Evolutionary conservation across 331 rosid genomes (phyloP), one percentile per base, ranked within the genome.

Genomic region (Malus hybrid): DNA sequence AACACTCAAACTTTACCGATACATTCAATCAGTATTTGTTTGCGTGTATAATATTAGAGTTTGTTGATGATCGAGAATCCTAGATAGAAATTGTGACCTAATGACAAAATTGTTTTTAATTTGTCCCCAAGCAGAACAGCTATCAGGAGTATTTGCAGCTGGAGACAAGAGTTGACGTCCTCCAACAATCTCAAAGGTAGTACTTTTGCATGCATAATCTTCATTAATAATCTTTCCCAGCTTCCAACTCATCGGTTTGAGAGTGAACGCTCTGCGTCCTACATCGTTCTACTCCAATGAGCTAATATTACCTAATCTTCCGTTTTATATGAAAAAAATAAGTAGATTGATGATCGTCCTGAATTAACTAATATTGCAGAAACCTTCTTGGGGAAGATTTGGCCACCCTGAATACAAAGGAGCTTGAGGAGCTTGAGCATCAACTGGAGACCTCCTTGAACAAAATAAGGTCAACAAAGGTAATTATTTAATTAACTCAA

Each of bases 381-480:
- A 88, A 90, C 81, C 85, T 92, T 63, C 90, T 90, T 6, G 96
- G 93, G 78, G 96, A 92, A 79, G 97, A 90, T 81, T 78, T 92
- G 74, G 87, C 83, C 7, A 81, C 83, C 19, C 75, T 87, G 78
- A 87, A 82, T 57, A 78, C 90, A 27, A 81, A 19, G 73, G 88
- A 90, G 64, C 86, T 92, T 2, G 87, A 85, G 61, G 91, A 85
- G 60, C 86, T 92, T 69, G 97, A 92, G 83, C 71, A 81, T 85
- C 96, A 88, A 77, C 64, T 92, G 29, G 97, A 92, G 85, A 14
- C 74, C 60, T 81, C 93, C 68, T 81, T 92, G 73, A 86, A 52
- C 76, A 86, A 86, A 63, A 88, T 88, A 67, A 87, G 97, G 80
- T 90, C 96, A 57, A 88, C 86, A 50, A 92, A 88, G 97, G 97